Percentiles rank a stretch among this genome's conserved stretches.
These are phyloP conservation scores for Pyrrhoderma noxium DNA, from an alignment of 1,284 basidiomycete species.

Conservation along the genomic window DNA sequence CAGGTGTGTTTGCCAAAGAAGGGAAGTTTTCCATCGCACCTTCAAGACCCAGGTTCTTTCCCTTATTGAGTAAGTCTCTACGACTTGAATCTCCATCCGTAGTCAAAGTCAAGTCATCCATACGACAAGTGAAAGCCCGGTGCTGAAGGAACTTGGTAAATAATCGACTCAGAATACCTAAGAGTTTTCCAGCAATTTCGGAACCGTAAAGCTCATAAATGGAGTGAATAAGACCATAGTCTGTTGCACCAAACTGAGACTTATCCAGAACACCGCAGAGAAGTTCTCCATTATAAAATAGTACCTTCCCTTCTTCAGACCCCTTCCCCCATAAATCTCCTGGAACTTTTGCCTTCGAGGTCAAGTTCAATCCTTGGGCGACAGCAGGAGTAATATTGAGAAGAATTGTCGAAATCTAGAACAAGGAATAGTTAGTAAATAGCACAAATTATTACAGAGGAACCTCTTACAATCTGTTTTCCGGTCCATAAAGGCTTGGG, in stretches of 20 bases:
- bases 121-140: conserved; percentile 96
- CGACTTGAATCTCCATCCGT: conserved; percentile 72
- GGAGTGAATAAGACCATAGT: conserved; percentile 96
- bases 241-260: conserved; percentile 93
- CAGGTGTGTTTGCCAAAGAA: conserved; percentile 45
- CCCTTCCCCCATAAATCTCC: conserved; percentile 78
- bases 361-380: conserved; percentile 80
- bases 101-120: conserved; percentile 95
- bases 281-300: conserved; percentile 92
- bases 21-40: conserved; percentile 90
- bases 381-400: conserved; percentile 85
- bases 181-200: conserved; percentile 81
- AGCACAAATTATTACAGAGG: not conserved
- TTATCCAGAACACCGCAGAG: conserved; percentile 94
- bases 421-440: not conserved
- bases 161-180: conserved; percentile 88
- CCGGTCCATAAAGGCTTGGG: conserved; percentile 93
- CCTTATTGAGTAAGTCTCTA: conserved; percentile 61
- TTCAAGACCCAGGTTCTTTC: conserved; percentile 70
- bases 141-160: conserved; percentile 98
- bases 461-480: conserved; percentile 81
- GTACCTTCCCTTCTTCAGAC: conserved; percentile 79
- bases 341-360: conserved; percentile 82
- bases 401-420: conserved; percentile 87
- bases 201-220: conserved; percentile 98